phyloP scores from a whole-genome alignment of 345 rosid species.

The Dovyalis caffra region DNA sequence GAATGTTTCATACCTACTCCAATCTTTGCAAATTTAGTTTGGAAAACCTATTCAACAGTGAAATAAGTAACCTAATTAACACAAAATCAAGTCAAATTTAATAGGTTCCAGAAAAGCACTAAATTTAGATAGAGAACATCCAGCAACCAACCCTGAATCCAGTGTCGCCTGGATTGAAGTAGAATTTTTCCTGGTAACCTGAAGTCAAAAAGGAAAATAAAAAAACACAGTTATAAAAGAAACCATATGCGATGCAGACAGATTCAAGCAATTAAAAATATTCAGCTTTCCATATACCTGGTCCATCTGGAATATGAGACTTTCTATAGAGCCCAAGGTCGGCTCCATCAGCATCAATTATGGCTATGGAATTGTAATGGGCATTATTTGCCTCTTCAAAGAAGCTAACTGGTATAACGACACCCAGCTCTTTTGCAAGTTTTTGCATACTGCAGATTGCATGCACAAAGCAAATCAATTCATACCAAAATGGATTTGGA shows the following conservation, averaged over 20 bases:
- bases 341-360: constrained; percentile 90
- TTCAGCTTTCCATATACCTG: constrained; percentile 46
- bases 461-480: background rate
- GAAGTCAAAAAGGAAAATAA: constrained; percentile 10
- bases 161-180: constrained; percentile 95
- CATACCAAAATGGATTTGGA: constrained; percentile 5
- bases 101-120: background rate
- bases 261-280: constrained; percentile 11
- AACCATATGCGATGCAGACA: constrained; percentile 5
- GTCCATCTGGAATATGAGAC: constrained; percentile 98
- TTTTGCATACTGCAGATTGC: constrained; percentile 63
- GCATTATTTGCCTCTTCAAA: constrained; percentile 95
- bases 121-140: background rate
- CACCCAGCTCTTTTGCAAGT: constrained; percentile 81
- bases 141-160: constrained; percentile 74
- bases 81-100: constrained; percentile 7
- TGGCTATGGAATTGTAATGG: constrained; percentile 85
- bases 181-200: constrained; percentile 98
- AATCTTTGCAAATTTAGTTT: constrained; percentile 83
- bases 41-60: constrained; percentile 62
- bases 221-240: background rate
- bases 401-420: constrained; percentile 91
- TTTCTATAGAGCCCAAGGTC: constrained; percentile 92
- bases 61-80: constrained; percentile 14
- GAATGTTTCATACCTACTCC: constrained; percentile 68